phyloP scores from a whole-genome alignment of 345 rosid species.

The Brassica cretica region DNA sequence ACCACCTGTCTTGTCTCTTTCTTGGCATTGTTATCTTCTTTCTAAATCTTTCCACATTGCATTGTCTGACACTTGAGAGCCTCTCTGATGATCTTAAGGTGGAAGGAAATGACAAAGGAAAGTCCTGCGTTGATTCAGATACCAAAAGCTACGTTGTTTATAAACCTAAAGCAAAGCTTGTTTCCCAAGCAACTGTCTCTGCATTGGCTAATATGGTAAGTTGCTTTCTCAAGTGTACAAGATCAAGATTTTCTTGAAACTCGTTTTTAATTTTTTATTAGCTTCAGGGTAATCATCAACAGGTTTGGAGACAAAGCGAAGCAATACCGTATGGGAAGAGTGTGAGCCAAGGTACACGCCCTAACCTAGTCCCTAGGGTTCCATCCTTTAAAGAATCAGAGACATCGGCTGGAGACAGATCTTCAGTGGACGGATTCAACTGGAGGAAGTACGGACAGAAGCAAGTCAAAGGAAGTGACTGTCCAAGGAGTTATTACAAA shows the following conservation, averaged over 20 bases:
- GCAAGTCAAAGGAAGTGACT: constrained; percentile 98
- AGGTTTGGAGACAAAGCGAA: constrained; percentile 35
- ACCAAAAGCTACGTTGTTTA: constrained; percentile 53
- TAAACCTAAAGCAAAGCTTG: constrained; percentile 88
- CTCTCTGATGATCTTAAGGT: constrained; percentile 21
- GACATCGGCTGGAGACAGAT: constrained; percentile 44
- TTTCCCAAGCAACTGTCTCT: constrained; percentile 74
- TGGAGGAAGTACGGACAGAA: constrained; percentile 99
- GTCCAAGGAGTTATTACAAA: constrained; percentile 92
- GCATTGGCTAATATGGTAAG: constrained; percentile 82
- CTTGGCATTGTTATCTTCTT: neutral
- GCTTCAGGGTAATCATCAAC: constrained; percentile 56
- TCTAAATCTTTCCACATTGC: neutral
- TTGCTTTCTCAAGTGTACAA: constrained; percentile 1
- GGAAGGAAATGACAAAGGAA: constrained; percentile 28
- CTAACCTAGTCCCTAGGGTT: constrained; percentile 35
- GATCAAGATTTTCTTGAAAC: neutral
- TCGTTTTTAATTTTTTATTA: constrained; percentile 2
- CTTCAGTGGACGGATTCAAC: constrained; percentile 89
- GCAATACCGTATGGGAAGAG: constrained; percentile 30
- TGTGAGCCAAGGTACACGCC: constrained; percentile 40
- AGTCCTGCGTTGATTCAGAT: constrained; percentile 48
- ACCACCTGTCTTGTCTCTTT: neutral
- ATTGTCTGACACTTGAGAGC: neutral
- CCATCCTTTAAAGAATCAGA: constrained; percentile 37